Conservation (phyloP, 371 early-diverging fungal species). For the Mortierella sp. region DNA sequence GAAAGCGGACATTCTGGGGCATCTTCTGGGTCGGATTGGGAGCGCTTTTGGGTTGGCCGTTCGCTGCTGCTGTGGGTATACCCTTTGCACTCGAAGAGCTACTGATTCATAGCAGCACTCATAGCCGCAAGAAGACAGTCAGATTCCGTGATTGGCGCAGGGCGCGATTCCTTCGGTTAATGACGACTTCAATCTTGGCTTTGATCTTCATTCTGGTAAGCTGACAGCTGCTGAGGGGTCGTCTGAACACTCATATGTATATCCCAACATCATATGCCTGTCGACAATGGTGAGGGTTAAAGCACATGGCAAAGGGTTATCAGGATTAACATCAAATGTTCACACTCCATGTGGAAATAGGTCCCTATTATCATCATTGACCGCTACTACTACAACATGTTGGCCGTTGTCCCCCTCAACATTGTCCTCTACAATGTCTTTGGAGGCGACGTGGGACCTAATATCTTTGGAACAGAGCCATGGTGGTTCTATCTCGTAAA, state of each 20-base stretch:
- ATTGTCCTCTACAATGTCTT: constrained; percentile 94
- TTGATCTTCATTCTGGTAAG: constrained; percentile 32
- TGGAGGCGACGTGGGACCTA: constrained; percentile 79
- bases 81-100: constrained; percentile 85
- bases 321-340: no score
- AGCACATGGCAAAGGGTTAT: no score
- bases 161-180: constrained; percentile 34
- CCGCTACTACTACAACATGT: constrained; percentile 76
- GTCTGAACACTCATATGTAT: no score
- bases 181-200: constrained; percentile 21
- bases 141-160: constrained; percentile 54
- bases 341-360: no score
- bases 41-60: constrained; percentile 91
- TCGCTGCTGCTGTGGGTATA: constrained; percentile 77
- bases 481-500: constrained; percentile 92
- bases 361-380: constrained; percentile 76
- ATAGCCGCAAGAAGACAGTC: constrained; percentile 59
- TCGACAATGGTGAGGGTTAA: no score
- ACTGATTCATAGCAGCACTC: constrained; percentile 58
- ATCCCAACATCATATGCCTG: no score
- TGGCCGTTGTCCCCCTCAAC: constrained; percentile 83
- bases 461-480: constrained; percentile 93
- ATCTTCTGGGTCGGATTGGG: constrained; percentile 77
- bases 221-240: neutral
- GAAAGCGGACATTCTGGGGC: constrained; percentile 60